Base-by-base conservation (phyloP, 2,329 filamentous ascomycete species). In the Aspergillus clavatus region DNA sequence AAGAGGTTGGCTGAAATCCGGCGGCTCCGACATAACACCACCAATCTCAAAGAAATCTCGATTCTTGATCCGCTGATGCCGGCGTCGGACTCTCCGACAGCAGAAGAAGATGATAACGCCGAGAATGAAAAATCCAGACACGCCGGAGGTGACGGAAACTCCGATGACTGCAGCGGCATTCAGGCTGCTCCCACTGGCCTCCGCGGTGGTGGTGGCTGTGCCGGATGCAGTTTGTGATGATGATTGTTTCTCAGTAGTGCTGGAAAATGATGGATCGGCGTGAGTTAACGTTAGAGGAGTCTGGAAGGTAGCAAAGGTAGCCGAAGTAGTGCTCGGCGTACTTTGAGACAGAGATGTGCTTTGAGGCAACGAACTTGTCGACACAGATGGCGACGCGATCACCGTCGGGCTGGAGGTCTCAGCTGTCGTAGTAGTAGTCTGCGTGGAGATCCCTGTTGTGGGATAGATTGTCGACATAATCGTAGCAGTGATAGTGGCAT, bases 41-140 rank as follows among this genome's bases (percentile, higher is more conserved):
- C 67, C 68, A 47, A 69, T 69, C 40, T 71, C 68, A 38, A 69
- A 70, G 31, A 47, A 55, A 31, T 66, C 51, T 5, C 48, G 53
- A 19, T 63, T 49, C 26, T 55, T 50, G 5, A 48, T 45, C 26
- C 51, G 26, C n/a, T 52, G 46, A 5, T 56, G 50, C 18, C 50
- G 59, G 12, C 57, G 56, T 43, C 56, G 60, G 41, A 60, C 55
- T 46, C 52, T 60, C 24, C 60, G 57, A 38, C 60, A 57, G 33
- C 58, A 62, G 42, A 62, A 60, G 26, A 66, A 60, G 7, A 69
- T 51, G 5, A 60, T 52, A 8, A 67, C 56, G 0, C 57, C 60
- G 7, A 67, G 49, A 14, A 68, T 53, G 42, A 68, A 64, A n/a
- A 58, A 57, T 2, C 57, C 63, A 5, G 66, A 61, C 23, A 68